Evolutionary conservation across 1,139 yeast genomes (phyloP), one percentile per base, ranked within the genome.

Genomic region (Kurtzmaniella quercitrusa): DNA sequence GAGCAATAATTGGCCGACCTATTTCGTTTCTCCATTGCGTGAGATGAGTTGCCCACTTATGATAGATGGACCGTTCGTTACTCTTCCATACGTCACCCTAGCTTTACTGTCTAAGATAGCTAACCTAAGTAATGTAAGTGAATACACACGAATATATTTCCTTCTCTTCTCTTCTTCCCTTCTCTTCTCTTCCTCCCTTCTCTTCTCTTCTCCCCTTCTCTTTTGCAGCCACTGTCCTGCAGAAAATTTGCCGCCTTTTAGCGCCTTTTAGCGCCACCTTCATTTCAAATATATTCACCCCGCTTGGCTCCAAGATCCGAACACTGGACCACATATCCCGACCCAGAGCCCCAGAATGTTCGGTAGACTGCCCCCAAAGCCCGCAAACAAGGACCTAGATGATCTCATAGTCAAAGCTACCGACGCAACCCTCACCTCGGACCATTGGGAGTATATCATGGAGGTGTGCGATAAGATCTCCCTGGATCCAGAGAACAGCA

Each of bases 381-480:
- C 40, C 16, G 10, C 34, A 10, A 41, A 36, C 17, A 33, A 43
- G 27, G 33, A 47, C 8, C 47, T 58, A 18, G 64, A 60, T 15
- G 41, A 37, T 33, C 53, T 58, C 2, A 60, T 75, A 44, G 72
- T 63, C 44, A 77, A 77, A 56, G 96, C 97, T n/a, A 91, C 98
- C 0, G 93, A 86, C 54, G 82, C 85, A 25, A 81, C 85, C n/a
- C 70, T 89, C 38, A 81, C 91, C 2, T 66, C 80, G 8, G 98
- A 91, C 58, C 88, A 93, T 65, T 91, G 96, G 94, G 86, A 82
- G 53, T 77, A 73, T 51, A 82, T 88, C 40, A 67, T 93, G 25
- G 93, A 84, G 49, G 95, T 85, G 1, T 90, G 96, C 55, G 97
- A 93, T 58, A 66, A 73, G 39, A 88, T 93, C 31, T 80, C 82